phyloP scores from a whole-genome alignment of 371 early-diverging fungal species.

The Parasitella parasitica region DNA sequence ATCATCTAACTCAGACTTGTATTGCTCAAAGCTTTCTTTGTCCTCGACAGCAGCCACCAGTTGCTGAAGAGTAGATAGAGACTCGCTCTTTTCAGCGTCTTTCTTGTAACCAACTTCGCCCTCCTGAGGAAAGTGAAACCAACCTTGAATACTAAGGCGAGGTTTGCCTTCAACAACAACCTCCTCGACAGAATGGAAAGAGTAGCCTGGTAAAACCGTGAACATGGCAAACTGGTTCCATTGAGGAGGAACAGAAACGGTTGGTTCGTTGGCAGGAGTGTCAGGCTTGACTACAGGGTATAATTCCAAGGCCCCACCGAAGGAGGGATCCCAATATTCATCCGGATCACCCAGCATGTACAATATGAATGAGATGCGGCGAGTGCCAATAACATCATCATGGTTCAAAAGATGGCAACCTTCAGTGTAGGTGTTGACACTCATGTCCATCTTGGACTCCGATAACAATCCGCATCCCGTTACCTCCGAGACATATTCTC shows the following conservation, averaged over 20 bases:
- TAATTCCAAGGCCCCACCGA: constrained; percentile 75
- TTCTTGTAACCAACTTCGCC: constrained; percentile 59
- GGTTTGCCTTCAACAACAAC: constrained; percentile 60
- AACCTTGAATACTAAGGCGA: constrained; percentile 72
- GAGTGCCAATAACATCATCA: constrained; percentile 81
- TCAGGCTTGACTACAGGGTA: constrained; percentile 65
- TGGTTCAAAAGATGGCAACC: constrained; percentile 78
- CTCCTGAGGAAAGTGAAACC: constrained; percentile 73
- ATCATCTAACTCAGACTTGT: constrained; percentile 8
- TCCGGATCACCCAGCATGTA: constrained; percentile 72
- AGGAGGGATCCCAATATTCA: constrained; percentile 52
- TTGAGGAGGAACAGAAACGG: constrained; percentile 57
- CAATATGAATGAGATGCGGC: constrained; percentile 73
- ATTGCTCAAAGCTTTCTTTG: constrained; percentile 19
- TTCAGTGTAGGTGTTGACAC: constrained; percentile 57
- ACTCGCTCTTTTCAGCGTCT: constrained; percentile 34
- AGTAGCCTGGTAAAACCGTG: constrained; percentile 74
- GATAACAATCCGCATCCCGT: constrained; percentile 73
- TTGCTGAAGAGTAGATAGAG: constrained; percentile 54
- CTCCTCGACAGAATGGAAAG: constrained; percentile 79
- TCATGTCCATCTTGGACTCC: constrained; percentile 71
- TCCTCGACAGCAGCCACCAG: constrained; percentile 14
- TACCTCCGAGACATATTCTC: constrained; percentile 60
- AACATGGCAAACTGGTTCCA: constrained; percentile 82
- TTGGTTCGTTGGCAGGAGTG: constrained; percentile 63